Base-by-base conservation (phyloP, 1,139 yeast genomes). In the Yamadazyma sp. region DNA sequence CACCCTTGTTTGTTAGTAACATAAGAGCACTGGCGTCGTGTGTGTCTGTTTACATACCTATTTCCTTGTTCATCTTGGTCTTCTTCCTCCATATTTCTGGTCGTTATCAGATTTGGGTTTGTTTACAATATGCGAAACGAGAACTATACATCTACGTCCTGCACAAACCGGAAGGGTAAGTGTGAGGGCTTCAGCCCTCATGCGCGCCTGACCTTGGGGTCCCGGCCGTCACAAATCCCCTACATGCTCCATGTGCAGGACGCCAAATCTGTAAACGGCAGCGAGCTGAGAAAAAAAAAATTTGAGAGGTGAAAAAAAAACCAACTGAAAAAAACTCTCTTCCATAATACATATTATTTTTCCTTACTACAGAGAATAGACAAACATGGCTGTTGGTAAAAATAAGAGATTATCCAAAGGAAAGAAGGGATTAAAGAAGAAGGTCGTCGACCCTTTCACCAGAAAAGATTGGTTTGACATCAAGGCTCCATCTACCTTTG, bases 391-490 rank as follows among this genome's bases (percentile, higher is more conserved):
- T 64, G 77, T 72, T 56, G 77, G 77, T 56, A 72, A 72, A 59
- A 72, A 72, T 62, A 72, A 72, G 69, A 72, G 77, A 71, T 68
- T 72, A 57, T 71, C 77, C 60, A 71, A 70, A 64, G 77, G 77
- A 52, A 72, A 71, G 66, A 72, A 72, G 58, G 77, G 77, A 39
- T 66, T 71, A 61, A 71, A 70, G 68, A 72, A 71, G 73, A 72
- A 68, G 73, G 73, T 67, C 50, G 75, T 70, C 43, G 77, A 72
- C 66, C 77, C 69, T 47, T 72, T 72, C 72, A 66, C 75, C 67
- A 71, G 69, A 62, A 72, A 72, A 61, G 77, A 72, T 45, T 72
- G 77, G 77, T 72, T 66, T 56, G 77, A 72, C 59, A 65, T 72
- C 59, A 71, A 72, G 64, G 77, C 77, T 46, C 77, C 77, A 50